Evolutionary conservation across 306 rosid genomes (phyloP).

Genomic region (Pterocarpus macrocarpus): DNA sequence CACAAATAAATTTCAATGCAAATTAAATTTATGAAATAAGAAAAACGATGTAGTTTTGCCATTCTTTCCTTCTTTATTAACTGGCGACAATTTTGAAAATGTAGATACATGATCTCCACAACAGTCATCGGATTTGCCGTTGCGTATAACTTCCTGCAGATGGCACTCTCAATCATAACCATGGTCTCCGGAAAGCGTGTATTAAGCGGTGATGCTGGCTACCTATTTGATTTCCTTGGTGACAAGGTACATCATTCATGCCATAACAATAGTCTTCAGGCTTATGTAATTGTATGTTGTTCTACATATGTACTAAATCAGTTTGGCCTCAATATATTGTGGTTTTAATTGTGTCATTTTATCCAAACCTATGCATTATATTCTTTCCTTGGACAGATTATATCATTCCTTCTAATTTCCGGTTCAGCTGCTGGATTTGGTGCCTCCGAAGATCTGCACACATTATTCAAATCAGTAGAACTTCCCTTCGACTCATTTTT

Average conservation of each 20-base stretch:
- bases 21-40: too few species aligned
- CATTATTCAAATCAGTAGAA: neutral
- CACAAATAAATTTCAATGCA: too few species aligned
- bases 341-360: too few species aligned
- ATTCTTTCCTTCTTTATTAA: neutral
- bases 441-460: constrained; percentile 48
- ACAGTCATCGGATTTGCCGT: constrained; percentile 60
- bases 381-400: constrained; percentile 46
- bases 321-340: neutral
- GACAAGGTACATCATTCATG: constrained; percentile 60
- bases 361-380: neutral
- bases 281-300: neutral
- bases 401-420: constrained; percentile 60
- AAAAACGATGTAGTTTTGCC: neutral
- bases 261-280: neutral
- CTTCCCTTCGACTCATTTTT: constrained; percentile 26
- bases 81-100: neutral
- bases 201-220: constrained; percentile 38
- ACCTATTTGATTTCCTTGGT: constrained; percentile 65
- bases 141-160: constrained; percentile 56
- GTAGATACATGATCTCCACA: constrained; percentile 66
- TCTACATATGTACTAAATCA: neutral
- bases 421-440: constrained; percentile 75
- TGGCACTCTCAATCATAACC: constrained; percentile 53
- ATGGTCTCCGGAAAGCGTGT: constrained; percentile 45